Evolutionary conservation across 371 early-diverging fungal genomes (phyloP), one percentile per base, ranked within the genome.

Genomic region (Rhizomucor pusillus): DNA sequence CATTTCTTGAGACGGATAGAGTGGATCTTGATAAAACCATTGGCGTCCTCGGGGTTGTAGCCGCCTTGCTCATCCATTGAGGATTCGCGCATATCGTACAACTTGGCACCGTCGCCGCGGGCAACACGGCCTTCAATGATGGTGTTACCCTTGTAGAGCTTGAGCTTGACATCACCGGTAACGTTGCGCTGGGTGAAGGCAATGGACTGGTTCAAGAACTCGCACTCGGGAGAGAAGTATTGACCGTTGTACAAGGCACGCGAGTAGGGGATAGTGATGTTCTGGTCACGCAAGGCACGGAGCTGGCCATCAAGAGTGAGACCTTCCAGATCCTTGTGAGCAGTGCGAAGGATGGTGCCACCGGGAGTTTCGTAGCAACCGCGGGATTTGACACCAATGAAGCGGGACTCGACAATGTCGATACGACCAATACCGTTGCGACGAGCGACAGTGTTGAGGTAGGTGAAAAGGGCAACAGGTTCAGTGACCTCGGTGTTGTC

Each of bases 361-460:
- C 93, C 97, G 47, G 98, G 98, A 37, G 97, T 94, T 76, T 97
- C 98, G 85, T 97, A 97, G 79, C 97, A 97, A 60, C 95, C 98
- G 52, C 97, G 92, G 49, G 93, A 93, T 84, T 98, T 98, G 82
- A 98, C 92, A 54, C 98, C 98, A 57, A 98, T 94, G 79, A 94
- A 98, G 41, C 98, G 89, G 75, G 94, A 94, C 80, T 98, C 97
- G 50, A 98, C 98, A 76, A 98, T 96, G 69, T 98, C 98, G 57
- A 98, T 86, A 69, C 97, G 90, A 47, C 98, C 98, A 57, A 98
- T 86, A 56, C 98, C 98, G 79, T 98, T 92, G 79, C 93, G 90
- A 54, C 97, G 87, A 43, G 93, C 98, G 16, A 94, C 81, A n/a
- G 85, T 85, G 85, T 95, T 98, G 57, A 96, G 82, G 80, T 95